Conservation (phyloP, 768 basidiomycete genomes). For the Amanita subjunquillea region DNA sequence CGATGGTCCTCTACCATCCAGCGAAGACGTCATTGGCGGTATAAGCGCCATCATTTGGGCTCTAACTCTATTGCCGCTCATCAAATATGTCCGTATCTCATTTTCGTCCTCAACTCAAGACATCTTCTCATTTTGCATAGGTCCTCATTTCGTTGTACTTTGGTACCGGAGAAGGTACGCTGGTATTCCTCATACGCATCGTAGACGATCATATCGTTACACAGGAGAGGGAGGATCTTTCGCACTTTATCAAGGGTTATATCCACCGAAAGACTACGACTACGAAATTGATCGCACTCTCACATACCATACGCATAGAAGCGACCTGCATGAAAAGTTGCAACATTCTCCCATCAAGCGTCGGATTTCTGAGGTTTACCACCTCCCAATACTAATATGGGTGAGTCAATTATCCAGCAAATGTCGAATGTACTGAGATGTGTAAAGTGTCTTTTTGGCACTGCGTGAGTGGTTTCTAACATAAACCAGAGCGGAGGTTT, state of each 20-base stretch:
- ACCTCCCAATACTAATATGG: constrained; percentile 46
- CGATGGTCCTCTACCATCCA: constrained; percentile 31
- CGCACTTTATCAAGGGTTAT: constrained; percentile 50
- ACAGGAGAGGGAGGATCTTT: constrained; percentile 62
- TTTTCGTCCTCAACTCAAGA: constrained; percentile 22
- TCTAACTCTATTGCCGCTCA: constrained; percentile 46
- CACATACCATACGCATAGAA: constrained; percentile 25
- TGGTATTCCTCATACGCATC: neutral
- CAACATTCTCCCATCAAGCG: constrained; percentile 4
- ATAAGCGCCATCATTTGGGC: constrained; percentile 58
- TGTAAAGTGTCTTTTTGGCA: constrained; percentile 47
- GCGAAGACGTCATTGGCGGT: constrained; percentile 58
- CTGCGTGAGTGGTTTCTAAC: constrained; percentile 20
- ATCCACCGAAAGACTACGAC: constrained; percentile 35
- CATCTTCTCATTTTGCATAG: constrained; percentile 18
- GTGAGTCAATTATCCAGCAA: constrained; percentile 20
- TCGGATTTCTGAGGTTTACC: constrained; percentile 20
- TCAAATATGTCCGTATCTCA: constrained; percentile 47
- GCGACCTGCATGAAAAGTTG: constrained; percentile 1
- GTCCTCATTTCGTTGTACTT: neutral
- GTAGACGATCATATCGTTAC: neutral
- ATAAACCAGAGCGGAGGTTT: neutral
- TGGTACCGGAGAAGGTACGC: constrained; percentile 1
- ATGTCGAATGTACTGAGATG: neutral
- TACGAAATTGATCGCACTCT: constrained; percentile 42